These are phyloP conservation scores for Pseudotulostoma volvatum DNA, from an alignment of 495 filamentous ascomycete genomes.

Conservation along the genomic window DNA sequence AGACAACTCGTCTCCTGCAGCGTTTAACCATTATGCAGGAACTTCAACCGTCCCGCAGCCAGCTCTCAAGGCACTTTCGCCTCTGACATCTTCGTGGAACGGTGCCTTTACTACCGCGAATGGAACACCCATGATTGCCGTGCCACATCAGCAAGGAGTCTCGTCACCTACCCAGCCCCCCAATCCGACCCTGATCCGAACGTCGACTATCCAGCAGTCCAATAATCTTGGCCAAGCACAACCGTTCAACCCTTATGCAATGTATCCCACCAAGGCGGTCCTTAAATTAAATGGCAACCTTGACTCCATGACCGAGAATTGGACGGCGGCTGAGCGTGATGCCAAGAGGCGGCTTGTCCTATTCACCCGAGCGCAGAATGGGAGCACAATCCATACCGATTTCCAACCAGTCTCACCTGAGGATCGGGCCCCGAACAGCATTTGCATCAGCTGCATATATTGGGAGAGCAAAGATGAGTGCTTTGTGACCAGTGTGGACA, in stretches of 20 bases:
- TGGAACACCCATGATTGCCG: constrained; percentile 16
- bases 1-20: constrained; percentile 17
- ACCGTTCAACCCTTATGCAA: constrained; percentile 61
- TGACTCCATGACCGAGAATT: constrained; percentile 57
- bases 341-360: constrained; percentile 66
- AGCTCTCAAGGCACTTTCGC: constrained; percentile 24
- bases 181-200: constrained; percentile 62
- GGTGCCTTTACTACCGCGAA: constrained; percentile 22
- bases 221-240: constrained; percentile 27
- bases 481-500: constrained; percentile 92
- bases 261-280: constrained; percentile 74
- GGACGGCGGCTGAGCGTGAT: constrained; percentile 64
- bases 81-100: constrained; percentile 26
- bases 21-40: constrained; percentile 15
- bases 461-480: constrained; percentile 84
- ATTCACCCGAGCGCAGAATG: constrained; percentile 65
- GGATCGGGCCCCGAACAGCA: constrained; percentile 52
- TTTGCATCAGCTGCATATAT: constrained; percentile 79
- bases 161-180: constrained; percentile 27
- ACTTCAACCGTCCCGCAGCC: constrained; percentile 21
- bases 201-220: constrained; percentile 58
- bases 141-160: constrained; percentile 19
- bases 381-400: constrained; percentile 51
- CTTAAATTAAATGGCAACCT: constrained; percentile 77
- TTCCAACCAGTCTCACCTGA: constrained; percentile 56